Conservation (phyloP, 768 basidiomycete species). For the Pulveroboletus sp. region DNA sequence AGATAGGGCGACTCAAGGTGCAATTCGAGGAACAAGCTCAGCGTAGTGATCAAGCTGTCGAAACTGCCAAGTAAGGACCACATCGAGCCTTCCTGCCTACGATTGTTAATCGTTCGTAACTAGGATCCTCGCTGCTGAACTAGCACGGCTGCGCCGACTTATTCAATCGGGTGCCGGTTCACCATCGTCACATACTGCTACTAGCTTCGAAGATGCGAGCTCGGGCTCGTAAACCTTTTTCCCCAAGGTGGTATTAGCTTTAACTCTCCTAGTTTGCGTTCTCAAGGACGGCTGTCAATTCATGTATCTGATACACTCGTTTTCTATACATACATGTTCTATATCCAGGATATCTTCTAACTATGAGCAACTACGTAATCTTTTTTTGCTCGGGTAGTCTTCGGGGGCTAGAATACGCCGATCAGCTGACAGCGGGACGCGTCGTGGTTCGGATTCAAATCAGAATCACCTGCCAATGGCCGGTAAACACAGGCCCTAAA, state of each 20-base stretch:
- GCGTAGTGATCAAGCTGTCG: slow-evolving; percentile 54
- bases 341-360: slow-evolving; percentile 25
- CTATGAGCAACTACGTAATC: slow-evolving; percentile 12
- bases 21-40: slow-evolving; percentile 51
- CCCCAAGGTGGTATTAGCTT: neutral
- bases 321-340: slow-evolving; percentile 22
- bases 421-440: too few species aligned
- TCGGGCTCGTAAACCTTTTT: slow-evolving; percentile 11
- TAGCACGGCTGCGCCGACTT: slow-evolving; percentile 65
- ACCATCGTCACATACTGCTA: slow-evolving; percentile 16
- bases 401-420: neutral
- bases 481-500: neutral
- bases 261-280: slow-evolving; percentile 5
- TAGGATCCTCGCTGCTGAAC: slow-evolving; percentile 59
- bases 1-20: slow-evolving; percentile 50
- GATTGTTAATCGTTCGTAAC: neutral
- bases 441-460: neutral
- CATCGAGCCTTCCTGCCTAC: neutral
- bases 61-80: slow-evolving; percentile 55
- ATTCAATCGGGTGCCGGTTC: slow-evolving; percentile 55
- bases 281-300: slow-evolving; percentile 27
- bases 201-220: slow-evolving; percentile 10
- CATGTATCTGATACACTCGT: slow-evolving; percentile 33
- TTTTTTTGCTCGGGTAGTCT: neutral
- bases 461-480: neutral